These are phyloP conservation scores for Fusarium ramigenum DNA, from an alignment of 2,329 filamentous ascomycete genomes.

Conservation along the genomic window DNA sequence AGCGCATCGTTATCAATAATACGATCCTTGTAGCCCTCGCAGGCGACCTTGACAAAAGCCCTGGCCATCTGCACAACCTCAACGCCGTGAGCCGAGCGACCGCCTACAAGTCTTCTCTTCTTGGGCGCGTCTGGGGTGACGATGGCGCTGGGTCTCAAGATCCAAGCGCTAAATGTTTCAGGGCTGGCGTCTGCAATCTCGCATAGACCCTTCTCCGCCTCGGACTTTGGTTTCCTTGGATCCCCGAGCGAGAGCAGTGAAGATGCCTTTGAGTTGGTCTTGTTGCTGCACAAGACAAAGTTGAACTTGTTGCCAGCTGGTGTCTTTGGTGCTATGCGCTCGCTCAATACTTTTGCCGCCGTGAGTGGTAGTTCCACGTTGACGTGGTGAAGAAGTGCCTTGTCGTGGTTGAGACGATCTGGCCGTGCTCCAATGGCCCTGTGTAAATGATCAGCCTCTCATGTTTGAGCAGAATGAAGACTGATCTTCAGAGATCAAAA, in stretches of 20 bases:
- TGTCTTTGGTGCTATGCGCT: slow-evolving; percentile 44
- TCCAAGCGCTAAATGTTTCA: slow-evolving; percentile 49
- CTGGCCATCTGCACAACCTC: slow-evolving; percentile 48
- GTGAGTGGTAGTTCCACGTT: slow-evolving; percentile 68
- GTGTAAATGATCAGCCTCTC: not conserved
- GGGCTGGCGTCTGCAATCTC: slow-evolving; percentile 48
- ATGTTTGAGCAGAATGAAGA: not conserved
- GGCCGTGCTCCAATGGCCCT: slow-evolving; percentile 56
- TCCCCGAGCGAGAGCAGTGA: slow-evolving; percentile 50
- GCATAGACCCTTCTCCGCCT: slow-evolving; percentile 52
- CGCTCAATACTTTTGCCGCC: slow-evolving; percentile 64
- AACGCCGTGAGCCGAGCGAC: slow-evolving; percentile 47
- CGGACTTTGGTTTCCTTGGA: slow-evolving; percentile 50
- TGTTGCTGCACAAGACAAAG: slow-evolving; percentile 56
- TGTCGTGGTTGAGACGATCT: slow-evolving; percentile 59
- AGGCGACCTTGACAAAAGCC: slow-evolving; percentile 49
- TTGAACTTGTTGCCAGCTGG: slow-evolving; percentile 49
- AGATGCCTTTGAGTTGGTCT: slow-evolving; percentile 45
- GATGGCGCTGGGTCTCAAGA: slow-evolving; percentile 50
- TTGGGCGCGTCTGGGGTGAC: slow-evolving; percentile 38
- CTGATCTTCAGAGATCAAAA: not conserved
- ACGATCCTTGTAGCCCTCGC: slow-evolving; percentile 49
- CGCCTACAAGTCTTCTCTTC: slow-evolving; percentile 43
- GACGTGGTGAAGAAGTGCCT: slow-evolving; percentile 57
- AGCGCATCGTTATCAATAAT: slow-evolving; percentile 49